Conservation (phyloP, 805 yeast genomes). For the Yarrowia divulgata region DNA sequence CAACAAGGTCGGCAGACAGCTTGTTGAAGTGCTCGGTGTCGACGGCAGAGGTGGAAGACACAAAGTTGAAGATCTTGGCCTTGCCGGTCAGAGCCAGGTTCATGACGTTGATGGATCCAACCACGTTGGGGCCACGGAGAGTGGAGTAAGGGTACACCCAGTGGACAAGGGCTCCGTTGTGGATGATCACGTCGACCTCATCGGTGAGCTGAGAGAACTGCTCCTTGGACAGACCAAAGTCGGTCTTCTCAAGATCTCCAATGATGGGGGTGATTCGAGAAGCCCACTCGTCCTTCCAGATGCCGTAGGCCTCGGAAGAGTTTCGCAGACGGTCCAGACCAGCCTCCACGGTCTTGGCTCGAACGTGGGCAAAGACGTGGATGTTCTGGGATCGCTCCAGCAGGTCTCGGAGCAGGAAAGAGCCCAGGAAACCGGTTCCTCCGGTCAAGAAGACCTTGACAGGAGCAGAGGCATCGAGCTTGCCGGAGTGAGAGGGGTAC, state of each 20-base stretch:
- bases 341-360: conserved; percentile 72
- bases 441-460: conserved; percentile 88
- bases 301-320: conserved; percentile 83
- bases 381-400: conserved; percentile 63
- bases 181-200: conserved; percentile 81
- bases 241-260: conserved; percentile 78
- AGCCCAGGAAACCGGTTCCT: conserved; percentile 94
- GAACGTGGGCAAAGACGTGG: conserved; percentile 80
- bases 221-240: conserved; percentile 69
- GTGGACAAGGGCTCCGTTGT: conserved; percentile 97
- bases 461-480: conserved; percentile 51
- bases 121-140: conserved; percentile 90
- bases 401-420: conserved; percentile 82
- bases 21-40: conserved; percentile 84
- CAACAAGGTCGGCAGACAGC: conserved; percentile 72
- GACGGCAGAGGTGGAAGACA: conserved; percentile 91
- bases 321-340: conserved; percentile 79
- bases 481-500: conserved; percentile 56
- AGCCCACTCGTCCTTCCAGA: conserved; percentile 71
- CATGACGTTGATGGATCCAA: conserved; percentile 84
- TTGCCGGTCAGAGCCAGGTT: conserved; percentile 78
- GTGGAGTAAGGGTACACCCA: conserved; percentile 97
- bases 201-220: conserved; percentile 67
- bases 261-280: conserved; percentile 70
- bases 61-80: conserved; percentile 86